These are phyloP conservation scores for Brassica hybrid DNA, from an alignment of 441 rosid genomes.

Conservation along the genomic window DNA sequence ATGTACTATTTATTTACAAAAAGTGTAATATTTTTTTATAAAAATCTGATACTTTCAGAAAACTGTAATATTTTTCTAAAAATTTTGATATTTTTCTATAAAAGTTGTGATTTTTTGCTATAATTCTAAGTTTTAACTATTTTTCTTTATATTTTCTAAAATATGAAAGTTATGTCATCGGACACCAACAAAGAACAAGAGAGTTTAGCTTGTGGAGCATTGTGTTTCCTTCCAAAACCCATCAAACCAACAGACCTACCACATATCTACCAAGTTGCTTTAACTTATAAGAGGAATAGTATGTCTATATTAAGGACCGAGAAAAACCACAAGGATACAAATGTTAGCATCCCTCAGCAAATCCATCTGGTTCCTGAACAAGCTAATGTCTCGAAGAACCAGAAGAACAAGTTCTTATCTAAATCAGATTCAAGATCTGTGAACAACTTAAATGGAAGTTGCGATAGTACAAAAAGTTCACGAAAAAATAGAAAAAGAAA, in stretches of 20 bases:
- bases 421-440: conserved; percentile 11
- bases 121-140: not conserved
- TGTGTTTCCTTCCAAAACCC: conserved; percentile 67
- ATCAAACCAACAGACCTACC: conserved; percentile 51
- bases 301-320: conserved; percentile 35
- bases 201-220: conserved; percentile 63
- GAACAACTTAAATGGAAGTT: conserved; percentile 25
- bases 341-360: conserved; percentile 27
- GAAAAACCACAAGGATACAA: conserved; percentile 5
- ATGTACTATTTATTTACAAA: no score
- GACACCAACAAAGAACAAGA: conserved; percentile 53
- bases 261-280: conserved; percentile 57
- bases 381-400: conserved; percentile 1
- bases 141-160: not conserved
- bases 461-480: conserved; percentile 20
- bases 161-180: conserved; percentile 67
- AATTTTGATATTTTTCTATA: no score
- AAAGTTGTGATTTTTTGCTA: conserved; percentile 24
- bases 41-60: no score
- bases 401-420: conserved; percentile 13
- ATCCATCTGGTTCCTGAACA: conserved; percentile 26
- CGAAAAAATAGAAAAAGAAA: conserved; percentile 27
- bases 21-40: no score
- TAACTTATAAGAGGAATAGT: conserved; percentile 46
- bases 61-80: no score